phyloP scores from a whole-genome alignment of 192 early-diverging fungal species.

The Coemansia sp. region DNA sequence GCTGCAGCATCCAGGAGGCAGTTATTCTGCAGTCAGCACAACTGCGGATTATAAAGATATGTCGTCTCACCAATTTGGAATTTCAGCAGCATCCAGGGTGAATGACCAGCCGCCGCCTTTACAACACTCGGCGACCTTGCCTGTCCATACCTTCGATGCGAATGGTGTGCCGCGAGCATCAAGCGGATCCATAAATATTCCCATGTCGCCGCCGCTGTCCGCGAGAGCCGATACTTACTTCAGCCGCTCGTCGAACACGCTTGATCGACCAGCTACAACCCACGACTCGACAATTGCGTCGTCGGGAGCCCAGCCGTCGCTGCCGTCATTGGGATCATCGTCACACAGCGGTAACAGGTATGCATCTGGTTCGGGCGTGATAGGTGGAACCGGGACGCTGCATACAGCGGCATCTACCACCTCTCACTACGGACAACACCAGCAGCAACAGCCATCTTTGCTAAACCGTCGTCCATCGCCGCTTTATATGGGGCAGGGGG shows the following conservation, averaged over 20 bases:
- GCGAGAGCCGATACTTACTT: conserved; percentile 33
- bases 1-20: conserved; percentile 7
- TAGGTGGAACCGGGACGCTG: conserved; percentile 11
- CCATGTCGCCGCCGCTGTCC: conserved; percentile 41
- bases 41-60: conserved; percentile 6
- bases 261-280: background rate
- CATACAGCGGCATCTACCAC: conserved; percentile 15
- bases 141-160: conserved; percentile 1
- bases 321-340: conserved; percentile 19
- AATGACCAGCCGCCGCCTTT: conserved; percentile 15
- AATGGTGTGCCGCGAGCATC: conserved; percentile 13
- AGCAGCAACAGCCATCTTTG: background rate
- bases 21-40: conserved; percentile 5
- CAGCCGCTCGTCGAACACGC: conserved; percentile 11
- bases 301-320: conserved; percentile 15
- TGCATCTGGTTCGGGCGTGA: background rate
- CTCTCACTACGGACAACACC: conserved; percentile 1
- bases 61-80: conserved; percentile 14
- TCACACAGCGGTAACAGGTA: conserved; percentile 14
- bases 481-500: background rate
- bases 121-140: conserved; percentile 39
- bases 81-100: background rate
- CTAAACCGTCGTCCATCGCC: conserved; percentile 1
- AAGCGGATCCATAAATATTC: conserved; percentile 46
- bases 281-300: background rate